These are phyloP conservation scores for Magnolia changhungtana DNA, from an alignment of 164 flowering plant species.

Conservation along the genomic window DNA sequence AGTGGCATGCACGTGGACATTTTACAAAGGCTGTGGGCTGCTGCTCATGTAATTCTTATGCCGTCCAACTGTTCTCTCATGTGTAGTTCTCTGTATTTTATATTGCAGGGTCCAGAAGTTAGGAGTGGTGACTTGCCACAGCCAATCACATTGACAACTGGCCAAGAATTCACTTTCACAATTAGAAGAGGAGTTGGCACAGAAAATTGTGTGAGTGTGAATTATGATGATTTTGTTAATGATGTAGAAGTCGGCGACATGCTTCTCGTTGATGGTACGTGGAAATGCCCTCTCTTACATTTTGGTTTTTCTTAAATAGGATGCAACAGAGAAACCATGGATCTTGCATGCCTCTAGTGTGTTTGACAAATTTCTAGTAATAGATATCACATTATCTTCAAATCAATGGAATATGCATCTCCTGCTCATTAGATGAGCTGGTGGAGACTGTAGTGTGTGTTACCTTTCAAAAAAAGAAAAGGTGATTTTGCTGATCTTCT, in stretches of 20 bases:
- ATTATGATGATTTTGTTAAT: conserved; percentile 94
- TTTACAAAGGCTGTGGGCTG: neutral
- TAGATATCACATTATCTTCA: too few relatives aligned
- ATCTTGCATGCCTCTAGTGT: too few relatives aligned
- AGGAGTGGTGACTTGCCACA: conserved; percentile 97
- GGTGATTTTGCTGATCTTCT: too few relatives aligned
- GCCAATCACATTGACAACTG: conserved; percentile 61
- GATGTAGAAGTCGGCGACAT: conserved; percentile 95
- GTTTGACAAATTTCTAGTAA: too few relatives aligned
- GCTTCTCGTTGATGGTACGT: conserved; percentile 96
- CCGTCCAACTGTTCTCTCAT: neutral
- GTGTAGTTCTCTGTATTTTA: neutral
- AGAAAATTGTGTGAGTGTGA: conserved; percentile 85
- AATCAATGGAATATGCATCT: too few relatives aligned
- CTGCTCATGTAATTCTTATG: neutral
- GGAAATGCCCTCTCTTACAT: neutral
- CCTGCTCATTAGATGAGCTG: too few relatives aligned
- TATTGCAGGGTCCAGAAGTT: conserved; percentile 89
- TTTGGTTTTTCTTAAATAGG: too few relatives aligned
- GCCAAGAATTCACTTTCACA: conserved; percentile 91
- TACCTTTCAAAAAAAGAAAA: too few relatives aligned
- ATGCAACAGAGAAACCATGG: too few relatives aligned
- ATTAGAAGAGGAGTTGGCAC: conserved; percentile 90
- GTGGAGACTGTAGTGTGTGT: too few relatives aligned
- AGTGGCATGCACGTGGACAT: neutral